Conservation (phyloP, 345 rosid species). For the Hibiscus mutabilis region DNA sequence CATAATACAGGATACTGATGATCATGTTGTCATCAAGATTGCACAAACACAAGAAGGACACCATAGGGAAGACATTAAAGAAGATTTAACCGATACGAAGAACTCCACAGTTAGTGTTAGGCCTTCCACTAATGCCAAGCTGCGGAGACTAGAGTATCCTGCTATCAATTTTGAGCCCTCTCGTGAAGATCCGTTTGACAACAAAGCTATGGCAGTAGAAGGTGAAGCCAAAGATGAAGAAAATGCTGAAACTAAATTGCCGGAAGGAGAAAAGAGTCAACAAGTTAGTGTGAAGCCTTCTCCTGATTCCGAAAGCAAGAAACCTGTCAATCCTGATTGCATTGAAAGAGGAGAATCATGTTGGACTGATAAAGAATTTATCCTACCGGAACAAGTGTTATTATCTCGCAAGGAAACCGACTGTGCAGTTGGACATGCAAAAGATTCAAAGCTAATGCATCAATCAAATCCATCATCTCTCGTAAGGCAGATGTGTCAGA, state of each 20-base stretch:
- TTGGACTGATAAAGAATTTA: slow-evolving; percentile 11
- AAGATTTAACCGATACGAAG: neutral
- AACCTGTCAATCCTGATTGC: slow-evolving; percentile 7
- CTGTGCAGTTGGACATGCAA: slow-evolving; percentile 4
- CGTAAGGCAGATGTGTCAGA: slow-evolving; percentile 11
- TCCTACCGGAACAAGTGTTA: slow-evolving; percentile 19
- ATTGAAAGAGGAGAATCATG: slow-evolving; percentile 18
- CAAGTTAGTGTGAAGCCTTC: slow-evolving; percentile 8
- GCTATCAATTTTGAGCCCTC: neutral
- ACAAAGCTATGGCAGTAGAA: neutral
- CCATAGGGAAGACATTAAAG: neutral
- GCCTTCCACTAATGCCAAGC: neutral
- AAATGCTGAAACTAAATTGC: slow-evolving; percentile 11
- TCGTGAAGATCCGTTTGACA: neutral
- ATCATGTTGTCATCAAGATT: neutral
- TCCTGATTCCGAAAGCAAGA: slow-evolving; percentile 14
- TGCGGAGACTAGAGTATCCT: neutral
- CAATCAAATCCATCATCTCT: slow-evolving; percentile 4
- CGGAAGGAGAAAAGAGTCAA: slow-evolving; percentile 20
- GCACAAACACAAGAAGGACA: neutral
- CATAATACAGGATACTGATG: neutral
- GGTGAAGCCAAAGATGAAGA: slow-evolving; percentile 17
- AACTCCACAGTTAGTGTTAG: neutral
- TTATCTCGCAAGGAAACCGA: slow-evolving; percentile 8
- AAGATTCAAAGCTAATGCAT: slow-evolving; percentile 11